phyloP scores from a whole-genome alignment of 306 rosid species.

The Quercus rubra region DNA sequence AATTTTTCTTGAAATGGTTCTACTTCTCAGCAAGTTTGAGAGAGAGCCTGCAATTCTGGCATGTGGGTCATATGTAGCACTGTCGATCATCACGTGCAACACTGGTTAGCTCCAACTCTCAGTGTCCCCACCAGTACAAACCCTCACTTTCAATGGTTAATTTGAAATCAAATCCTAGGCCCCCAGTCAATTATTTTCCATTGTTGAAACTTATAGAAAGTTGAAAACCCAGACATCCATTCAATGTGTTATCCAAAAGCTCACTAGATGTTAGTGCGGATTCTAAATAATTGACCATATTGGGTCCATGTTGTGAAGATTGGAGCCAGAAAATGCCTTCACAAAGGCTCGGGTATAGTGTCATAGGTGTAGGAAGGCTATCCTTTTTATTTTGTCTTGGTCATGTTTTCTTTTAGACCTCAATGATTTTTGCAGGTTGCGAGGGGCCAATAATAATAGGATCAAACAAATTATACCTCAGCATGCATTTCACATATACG shows the following conservation, averaged over 20 bases:
- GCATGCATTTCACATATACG: no score
- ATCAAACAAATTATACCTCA: no score
- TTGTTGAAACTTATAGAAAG: no score
- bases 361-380: background rate
- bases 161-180: no score
- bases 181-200: no score
- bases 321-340: background rate
- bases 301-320: background rate
- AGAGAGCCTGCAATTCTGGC: constrained; percentile 2
- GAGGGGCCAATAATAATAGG: background rate
- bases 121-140: background rate
- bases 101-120: background rate
- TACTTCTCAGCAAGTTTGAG: constrained; percentile 27
- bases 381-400: no score
- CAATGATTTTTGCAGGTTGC: background rate
- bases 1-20: constrained; percentile 6
- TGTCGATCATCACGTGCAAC: constrained; percentile 24
- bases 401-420: background rate
- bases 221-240: no score
- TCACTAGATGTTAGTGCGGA: no score
- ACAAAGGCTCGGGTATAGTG: background rate
- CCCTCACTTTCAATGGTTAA: background rate
- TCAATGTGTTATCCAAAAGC: no score
- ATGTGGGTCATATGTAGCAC: constrained; percentile 12
- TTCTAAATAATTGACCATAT: no score